Percentiles rank a stretch among this genome's conserved stretches.
Evolutionary conservation across 192 early-diverging fungal genomes (phyloP).

Genomic region (Coemansia sp.): DNA sequence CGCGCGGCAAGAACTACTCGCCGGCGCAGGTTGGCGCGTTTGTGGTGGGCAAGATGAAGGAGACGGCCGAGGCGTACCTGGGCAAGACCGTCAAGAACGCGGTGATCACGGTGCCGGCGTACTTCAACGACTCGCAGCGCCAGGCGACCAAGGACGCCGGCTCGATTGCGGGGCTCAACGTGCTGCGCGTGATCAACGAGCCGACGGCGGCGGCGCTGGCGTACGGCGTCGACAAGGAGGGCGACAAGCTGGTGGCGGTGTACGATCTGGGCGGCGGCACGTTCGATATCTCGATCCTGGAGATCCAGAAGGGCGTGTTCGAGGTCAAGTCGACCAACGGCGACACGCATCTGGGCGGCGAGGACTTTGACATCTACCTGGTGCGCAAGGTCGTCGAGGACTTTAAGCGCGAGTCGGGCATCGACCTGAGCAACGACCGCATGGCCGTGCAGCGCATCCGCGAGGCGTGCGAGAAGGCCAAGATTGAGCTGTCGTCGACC

Average conservation of each 20-base stretch:
- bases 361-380: slow-evolving; percentile 69
- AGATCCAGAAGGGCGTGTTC: slow-evolving; percentile 97
- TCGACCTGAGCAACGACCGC: slow-evolving; percentile 82
- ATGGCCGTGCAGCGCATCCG: slow-evolving; percentile 97
- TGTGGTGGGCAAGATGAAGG: slow-evolving; percentile 99
- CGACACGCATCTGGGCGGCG: slow-evolving; percentile 82
- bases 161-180: slow-evolving; percentile 86
- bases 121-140: slow-evolving; percentile 98
- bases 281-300: slow-evolving; percentile 99
- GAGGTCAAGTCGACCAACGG: slow-evolving; percentile 99
- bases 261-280: slow-evolving; percentile 98
- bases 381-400: slow-evolving; percentile 75
- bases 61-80: slow-evolving; percentile 80
- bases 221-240: slow-evolving; percentile 95
- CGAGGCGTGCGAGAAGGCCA: slow-evolving; percentile 97
- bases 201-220: slow-evolving; percentile 96
- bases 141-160: slow-evolving; percentile 98
- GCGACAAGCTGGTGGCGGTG: slow-evolving; percentile 88
- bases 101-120: slow-evolving; percentile 97
- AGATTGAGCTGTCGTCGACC: slow-evolving; percentile 96
- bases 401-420: slow-evolving; percentile 89
- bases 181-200: slow-evolving; percentile 98
- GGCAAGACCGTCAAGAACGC: slow-evolving; percentile 83
- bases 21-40: slow-evolving; percentile 96
- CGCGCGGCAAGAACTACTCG: slow-evolving; percentile 91